Evolutionary conservation across 1,284 basidiomycete genomes (phyloP).

Genomic region (Xerocomus minutiporus): DNA sequence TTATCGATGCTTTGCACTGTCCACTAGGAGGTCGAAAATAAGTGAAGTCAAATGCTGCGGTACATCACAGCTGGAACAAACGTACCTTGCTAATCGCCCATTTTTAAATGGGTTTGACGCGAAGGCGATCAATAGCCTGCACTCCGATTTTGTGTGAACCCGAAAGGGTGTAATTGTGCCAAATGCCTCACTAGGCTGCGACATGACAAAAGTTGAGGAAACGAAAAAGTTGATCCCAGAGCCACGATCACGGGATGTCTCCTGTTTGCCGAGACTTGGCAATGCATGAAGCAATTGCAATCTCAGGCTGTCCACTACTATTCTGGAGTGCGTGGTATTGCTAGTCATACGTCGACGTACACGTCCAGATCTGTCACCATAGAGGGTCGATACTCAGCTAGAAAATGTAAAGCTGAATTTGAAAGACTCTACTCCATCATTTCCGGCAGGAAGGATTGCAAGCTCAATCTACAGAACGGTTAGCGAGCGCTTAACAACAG

Average conservation of each 20-base stretch:
- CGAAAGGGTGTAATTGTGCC: background rate
- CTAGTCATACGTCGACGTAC: background rate
- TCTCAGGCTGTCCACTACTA: background rate
- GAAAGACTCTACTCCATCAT: constrained; percentile 4
- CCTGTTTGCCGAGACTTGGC: background rate
- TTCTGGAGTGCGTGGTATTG: background rate
- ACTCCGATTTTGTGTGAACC: background rate
- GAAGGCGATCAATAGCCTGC: background rate
- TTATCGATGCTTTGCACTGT: constrained; percentile 3
- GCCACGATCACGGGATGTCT: background rate
- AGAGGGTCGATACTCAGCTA: background rate
- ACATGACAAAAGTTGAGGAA: background rate
- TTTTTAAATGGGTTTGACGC: background rate
- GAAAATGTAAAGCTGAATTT: constrained; percentile 7
- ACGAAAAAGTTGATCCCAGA: background rate
- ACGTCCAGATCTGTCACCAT: background rate
- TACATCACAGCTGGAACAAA: background rate
- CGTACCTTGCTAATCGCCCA: background rate
- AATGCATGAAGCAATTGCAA: background rate
- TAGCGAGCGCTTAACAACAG: background rate
- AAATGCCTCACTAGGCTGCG: background rate
- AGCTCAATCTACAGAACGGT: constrained; percentile 7
- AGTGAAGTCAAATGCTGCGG: background rate
- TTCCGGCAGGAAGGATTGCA: constrained; percentile 1
- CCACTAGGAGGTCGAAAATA: background rate